phyloP scores from a whole-genome alignment of 352 stramenopile species.

The Globisporangium viniferum region DNA sequence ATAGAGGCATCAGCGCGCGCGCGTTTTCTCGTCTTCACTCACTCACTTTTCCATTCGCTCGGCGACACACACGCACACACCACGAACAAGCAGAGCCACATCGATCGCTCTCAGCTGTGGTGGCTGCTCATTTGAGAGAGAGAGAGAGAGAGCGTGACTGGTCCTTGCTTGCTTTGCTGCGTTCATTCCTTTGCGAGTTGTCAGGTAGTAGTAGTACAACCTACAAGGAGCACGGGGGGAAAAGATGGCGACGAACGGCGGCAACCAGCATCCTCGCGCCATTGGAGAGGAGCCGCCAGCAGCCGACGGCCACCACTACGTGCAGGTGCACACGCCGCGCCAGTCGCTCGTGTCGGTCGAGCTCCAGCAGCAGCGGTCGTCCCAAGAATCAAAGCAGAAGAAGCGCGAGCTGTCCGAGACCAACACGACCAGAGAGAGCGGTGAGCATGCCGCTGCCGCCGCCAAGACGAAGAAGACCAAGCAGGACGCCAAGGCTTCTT shows the following conservation, averaged over 20 bases:
- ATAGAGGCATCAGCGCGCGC: too few relatives aligned
- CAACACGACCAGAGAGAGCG: neutral
- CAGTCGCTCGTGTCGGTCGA: slow-evolving; percentile 5
- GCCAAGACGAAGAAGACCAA: neutral
- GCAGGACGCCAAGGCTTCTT: neutral
- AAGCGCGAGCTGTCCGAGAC: neutral
- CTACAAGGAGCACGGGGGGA: neutral
- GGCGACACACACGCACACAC: too few relatives aligned
- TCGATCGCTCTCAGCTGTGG: too few relatives aligned
- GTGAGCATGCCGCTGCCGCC: neutral
- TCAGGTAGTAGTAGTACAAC: too few relatives aligned
- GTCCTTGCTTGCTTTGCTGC: too few relatives aligned
- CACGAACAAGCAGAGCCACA: too few relatives aligned
- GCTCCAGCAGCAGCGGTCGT: neutral
- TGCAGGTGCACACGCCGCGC: slow-evolving; percentile 6
- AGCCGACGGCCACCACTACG: neutral
- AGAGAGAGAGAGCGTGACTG: too few relatives aligned
- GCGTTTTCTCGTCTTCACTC: too few relatives aligned
- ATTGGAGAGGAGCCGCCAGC: neutral
- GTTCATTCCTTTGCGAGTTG: too few relatives aligned
- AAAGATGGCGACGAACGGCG: neutral
- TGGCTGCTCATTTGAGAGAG: too few relatives aligned
- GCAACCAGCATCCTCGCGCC: neutral
- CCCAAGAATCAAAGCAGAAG: neutral
- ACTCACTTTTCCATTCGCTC: too few relatives aligned